Conservation (phyloP, 306 rosid species). For the Rubus parviflorus region DNA sequence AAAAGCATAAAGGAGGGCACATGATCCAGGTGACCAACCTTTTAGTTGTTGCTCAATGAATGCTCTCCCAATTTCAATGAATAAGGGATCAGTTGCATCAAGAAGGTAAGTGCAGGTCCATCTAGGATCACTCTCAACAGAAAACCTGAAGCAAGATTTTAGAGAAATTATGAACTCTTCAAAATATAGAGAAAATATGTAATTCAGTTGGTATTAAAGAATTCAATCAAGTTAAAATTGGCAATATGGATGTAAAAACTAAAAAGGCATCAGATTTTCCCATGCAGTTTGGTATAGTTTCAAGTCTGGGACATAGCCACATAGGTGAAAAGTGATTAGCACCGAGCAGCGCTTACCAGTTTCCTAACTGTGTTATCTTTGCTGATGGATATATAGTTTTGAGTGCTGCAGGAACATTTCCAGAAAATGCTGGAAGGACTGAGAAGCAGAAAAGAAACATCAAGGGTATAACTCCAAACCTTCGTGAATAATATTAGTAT, state of each 20-base stretch:
- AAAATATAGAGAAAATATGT: background rate
- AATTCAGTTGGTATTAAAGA: background rate
- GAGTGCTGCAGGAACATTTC: constrained; percentile 84
- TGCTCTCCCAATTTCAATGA: constrained; percentile 74
- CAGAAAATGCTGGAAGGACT: constrained; percentile 96
- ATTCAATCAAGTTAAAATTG: background rate
- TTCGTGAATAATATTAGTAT: constrained; percentile 2
- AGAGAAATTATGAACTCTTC: background rate
- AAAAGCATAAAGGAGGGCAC: constrained; percentile 17
- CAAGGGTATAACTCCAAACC: background rate
- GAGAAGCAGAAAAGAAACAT: constrained; percentile 34
- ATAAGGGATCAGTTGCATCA: constrained; percentile 88
- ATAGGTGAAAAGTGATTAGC: background rate
- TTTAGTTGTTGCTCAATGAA: constrained; percentile 75
- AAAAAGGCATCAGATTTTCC: background rate
- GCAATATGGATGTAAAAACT: background rate
- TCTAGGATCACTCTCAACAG: constrained; percentile 69
- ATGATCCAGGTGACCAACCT: constrained; percentile 45
- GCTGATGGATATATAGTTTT: constrained; percentile 73
- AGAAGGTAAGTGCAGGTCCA: constrained; percentile 97
- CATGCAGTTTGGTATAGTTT: background rate
- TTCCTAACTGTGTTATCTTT: constrained; percentile 85
- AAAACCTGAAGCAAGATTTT: constrained; percentile 53
- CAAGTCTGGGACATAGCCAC: background rate
- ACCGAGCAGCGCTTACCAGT: constrained; percentile 54